Evolutionary conservation across 331 rosid species (phyloP), one percentile per base, ranked within the genome.

Genomic region (Acacia pycnantha): DNA sequence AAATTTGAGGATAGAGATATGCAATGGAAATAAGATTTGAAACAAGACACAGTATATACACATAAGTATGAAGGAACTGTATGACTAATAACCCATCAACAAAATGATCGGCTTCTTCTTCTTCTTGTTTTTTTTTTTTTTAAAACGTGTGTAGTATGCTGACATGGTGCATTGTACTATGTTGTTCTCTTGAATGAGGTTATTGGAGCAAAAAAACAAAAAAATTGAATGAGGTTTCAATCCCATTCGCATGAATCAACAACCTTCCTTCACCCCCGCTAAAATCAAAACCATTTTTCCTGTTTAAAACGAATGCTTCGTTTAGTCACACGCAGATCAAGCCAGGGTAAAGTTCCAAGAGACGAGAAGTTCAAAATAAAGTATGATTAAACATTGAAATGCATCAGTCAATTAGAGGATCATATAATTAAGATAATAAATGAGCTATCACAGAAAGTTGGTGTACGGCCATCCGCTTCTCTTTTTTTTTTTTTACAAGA

Each of bases 181-280:
- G 64, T 9, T 56, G 27, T 0, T 21, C 29, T 56, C 13, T 6
- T 48, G 56, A 50, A 50, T 50, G 19, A 13, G 21, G 56, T 50
- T 50, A 50, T 13, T 50, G 8, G 56, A 50, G 19, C 21, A 16
- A 50, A n/a, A 54, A 8, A 18, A 18, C 18, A 5, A 53, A 0
- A 47, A 12, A 47, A 21, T 18, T 0, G 41, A 64, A 58, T 31
- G 70, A 33, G 61, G 11, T 77, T 65, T 65, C 89, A 77, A 65
- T 79, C 79, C 79, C 82, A 73, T 77, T 80, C 90, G 65, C 94
- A 50, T 87, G 90, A 88, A 79, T 80, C 33, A 90, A 82, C 92
- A 82, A 87, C 82, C 48, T 56, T 43, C 70, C 54, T 56, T 43
- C 70, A 33, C 78, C 78, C 80, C 80, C 51, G 48, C 75, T 29